These are phyloP conservation scores for Podospora didyma DNA, from an alignment of 495 filamentous ascomycete species.

Conservation along the genomic window DNA sequence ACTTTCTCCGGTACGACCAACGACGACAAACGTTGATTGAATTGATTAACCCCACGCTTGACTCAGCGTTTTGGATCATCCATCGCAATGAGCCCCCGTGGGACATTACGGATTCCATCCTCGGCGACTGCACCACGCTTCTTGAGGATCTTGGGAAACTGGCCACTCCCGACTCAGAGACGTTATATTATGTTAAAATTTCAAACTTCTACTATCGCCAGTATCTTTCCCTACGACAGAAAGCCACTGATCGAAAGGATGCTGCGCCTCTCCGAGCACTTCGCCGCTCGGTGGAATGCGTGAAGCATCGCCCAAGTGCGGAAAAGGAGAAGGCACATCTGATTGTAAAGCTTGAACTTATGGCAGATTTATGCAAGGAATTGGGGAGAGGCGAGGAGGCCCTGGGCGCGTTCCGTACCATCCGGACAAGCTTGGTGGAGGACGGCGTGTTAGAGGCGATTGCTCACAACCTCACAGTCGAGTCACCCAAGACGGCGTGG, in stretches of 20 bases:
- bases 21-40: slow-evolving; percentile 47
- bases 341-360: slow-evolving; percentile 46
- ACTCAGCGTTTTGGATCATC: slow-evolving; percentile 51
- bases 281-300: slow-evolving; percentile 46
- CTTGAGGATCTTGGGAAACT: slow-evolving; percentile 43
- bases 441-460: slow-evolving; percentile 42
- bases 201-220: slow-evolving; percentile 78
- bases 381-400: slow-evolving; percentile 39
- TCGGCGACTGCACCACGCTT: slow-evolving; percentile 52
- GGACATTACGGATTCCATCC: slow-evolving; percentile 48
- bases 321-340: slow-evolving; percentile 45
- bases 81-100: slow-evolving; percentile 41
- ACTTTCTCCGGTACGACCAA: slow-evolving; percentile 50
- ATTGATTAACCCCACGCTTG: slow-evolving; percentile 45
- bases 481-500: slow-evolving; percentile 36
- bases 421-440: slow-evolving; percentile 40
- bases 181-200: slow-evolving; percentile 54
- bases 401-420: slow-evolving; percentile 36
- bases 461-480: slow-evolving; percentile 27
- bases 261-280: slow-evolving; percentile 41
- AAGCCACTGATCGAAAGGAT: slow-evolving; percentile 35
- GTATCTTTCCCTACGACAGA: slow-evolving; percentile 36
- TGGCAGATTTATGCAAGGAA: slow-evolving; percentile 41
- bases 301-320: slow-evolving; percentile 36
- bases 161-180: slow-evolving; percentile 21